Evolutionary conservation across 2,329 filamentous ascomycete genomes (phyloP).

Genomic region (Knoxdaviesia proteae): DNA sequence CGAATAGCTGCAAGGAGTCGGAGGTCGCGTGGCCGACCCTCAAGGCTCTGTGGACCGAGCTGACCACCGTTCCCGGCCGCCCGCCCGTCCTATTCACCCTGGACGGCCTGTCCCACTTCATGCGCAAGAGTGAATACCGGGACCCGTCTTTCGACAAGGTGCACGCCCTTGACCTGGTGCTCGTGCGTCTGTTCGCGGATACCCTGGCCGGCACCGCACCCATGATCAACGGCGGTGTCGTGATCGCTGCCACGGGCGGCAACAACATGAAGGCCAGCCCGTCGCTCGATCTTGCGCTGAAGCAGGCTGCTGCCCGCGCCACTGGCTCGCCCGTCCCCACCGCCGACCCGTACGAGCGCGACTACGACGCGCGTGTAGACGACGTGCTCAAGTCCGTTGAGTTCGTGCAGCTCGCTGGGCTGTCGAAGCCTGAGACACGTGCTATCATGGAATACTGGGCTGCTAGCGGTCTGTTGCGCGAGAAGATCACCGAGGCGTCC

Average conservation of each 20-base stretch:
- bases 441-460: constrained; percentile 87
- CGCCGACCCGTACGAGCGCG: constrained; percentile 30
- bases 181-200: constrained; percentile 56
- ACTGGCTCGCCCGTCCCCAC: constrained; percentile 16
- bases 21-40: constrained; percentile 68
- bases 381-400: constrained; percentile 27
- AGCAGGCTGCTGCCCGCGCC: constrained; percentile 26
- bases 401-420: constrained; percentile 38
- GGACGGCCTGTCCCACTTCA: constrained; percentile 65
- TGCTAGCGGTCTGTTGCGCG: constrained; percentile 57
- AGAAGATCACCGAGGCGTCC: constrained; percentile 44
- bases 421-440: constrained; percentile 56
- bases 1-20: constrained; percentile 49
- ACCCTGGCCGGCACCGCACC: constrained; percentile 39
- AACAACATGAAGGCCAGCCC: constrained; percentile 46
- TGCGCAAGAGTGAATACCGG: constrained; percentile 59
- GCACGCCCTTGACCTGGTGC: constrained; percentile 66
- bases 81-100: constrained; percentile 50
- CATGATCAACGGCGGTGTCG: constrained; percentile 53
- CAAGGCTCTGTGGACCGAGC: constrained; percentile 61
- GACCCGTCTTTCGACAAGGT: constrained; percentile 49
- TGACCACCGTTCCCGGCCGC: constrained; percentile 29
- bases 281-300: constrained; percentile 48
- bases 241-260: constrained; percentile 54
- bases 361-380: constrained; percentile 36